A percentile compares a stretch with the other conserved stretches of the same genome.
phyloP scores from a whole-genome alignment of 495 filamentous ascomycete species.

The Antarctomyces pellizariae region DNA sequence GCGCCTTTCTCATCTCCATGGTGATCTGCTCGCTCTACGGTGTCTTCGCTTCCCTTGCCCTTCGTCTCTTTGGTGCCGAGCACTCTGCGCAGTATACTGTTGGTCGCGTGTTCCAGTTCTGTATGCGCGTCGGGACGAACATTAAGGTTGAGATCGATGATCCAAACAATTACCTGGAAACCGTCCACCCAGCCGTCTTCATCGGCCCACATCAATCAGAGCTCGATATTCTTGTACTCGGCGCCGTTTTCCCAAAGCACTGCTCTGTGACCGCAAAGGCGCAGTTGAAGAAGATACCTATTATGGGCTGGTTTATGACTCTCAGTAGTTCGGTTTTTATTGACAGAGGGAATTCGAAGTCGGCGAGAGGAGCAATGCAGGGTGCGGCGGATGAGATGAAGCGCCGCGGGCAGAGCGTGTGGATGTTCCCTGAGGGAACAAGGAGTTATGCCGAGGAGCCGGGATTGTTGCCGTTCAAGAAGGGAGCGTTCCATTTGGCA shows the following conservation, averaged over 20 bases:
- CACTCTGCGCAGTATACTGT: slow-evolving; percentile 71
- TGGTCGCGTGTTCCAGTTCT: slow-evolving; percentile 57
- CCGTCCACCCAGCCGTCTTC: slow-evolving; percentile 64
- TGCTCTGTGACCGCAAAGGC: slow-evolving; percentile 88
- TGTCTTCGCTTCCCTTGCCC: slow-evolving; percentile 42
- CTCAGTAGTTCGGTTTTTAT: slow-evolving; percentile 84
- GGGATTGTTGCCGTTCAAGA: slow-evolving; percentile 77
- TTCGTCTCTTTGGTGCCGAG: slow-evolving; percentile 46
- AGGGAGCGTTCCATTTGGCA: slow-evolving; percentile 91
- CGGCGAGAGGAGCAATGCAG: slow-evolving; percentile 68
- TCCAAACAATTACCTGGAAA: slow-evolving; percentile 35
- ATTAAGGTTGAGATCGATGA: slow-evolving; percentile 56
- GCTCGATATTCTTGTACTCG: slow-evolving; percentile 81
- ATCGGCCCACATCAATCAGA: slow-evolving; percentile 89
- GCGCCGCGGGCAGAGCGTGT: slow-evolving; percentile 57
- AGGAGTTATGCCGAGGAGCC: slow-evolving; percentile 68
- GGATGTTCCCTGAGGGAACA: slow-evolving; percentile 88
- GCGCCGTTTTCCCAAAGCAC: slow-evolving; percentile 66
- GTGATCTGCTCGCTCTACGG: slow-evolving; percentile 51
- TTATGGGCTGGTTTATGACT: slow-evolving; percentile 93
- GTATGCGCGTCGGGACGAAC: slow-evolving; percentile 53
- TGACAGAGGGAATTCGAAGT: slow-evolving; percentile 58
- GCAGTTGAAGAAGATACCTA: slow-evolving; percentile 52
- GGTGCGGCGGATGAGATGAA: slow-evolving; percentile 62
- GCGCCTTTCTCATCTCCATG: slow-evolving; percentile 48